Conservation (phyloP, 2,329 filamentous ascomycete genomes). For the Ophiostoma sp. region DNA sequence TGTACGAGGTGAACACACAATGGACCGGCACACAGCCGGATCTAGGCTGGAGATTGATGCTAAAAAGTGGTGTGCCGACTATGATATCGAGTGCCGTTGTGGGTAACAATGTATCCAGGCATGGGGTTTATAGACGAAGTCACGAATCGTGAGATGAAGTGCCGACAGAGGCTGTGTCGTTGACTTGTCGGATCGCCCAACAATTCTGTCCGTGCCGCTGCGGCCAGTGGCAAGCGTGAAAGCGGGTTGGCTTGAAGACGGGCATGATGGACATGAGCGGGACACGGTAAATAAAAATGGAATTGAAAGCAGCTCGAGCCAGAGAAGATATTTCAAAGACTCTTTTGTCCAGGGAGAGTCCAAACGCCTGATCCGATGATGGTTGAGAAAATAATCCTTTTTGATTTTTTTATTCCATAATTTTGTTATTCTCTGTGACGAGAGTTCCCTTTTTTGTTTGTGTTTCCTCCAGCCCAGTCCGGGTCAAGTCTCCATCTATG, state of each 20-base stretch:
- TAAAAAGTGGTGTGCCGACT: too few species aligned
- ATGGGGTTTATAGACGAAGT: too few species aligned
- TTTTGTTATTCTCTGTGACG: not conserved
- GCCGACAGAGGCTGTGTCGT: too few species aligned
- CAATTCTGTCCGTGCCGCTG: too few species aligned
- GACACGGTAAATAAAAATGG: constrained; percentile 7
- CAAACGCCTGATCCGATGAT: constrained; percentile 11
- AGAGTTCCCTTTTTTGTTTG: constrained; percentile 7
- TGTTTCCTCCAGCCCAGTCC: not conserved
- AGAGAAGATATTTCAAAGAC: not conserved
- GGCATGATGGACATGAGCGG: not conserved
- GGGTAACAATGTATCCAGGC: too few species aligned
- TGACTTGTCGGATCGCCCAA: too few species aligned
- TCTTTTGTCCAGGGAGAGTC: not conserved
- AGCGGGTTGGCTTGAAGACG: not conserved
- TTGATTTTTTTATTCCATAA: constrained; percentile 2
- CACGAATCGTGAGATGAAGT: too few species aligned
- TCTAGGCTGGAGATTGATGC: too few species aligned
- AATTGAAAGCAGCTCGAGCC: constrained; percentile 1
- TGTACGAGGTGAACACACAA: too few species aligned
- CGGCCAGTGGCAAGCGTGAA: not conserved
- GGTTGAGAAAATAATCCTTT: not conserved
- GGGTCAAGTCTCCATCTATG: constrained; percentile 32
- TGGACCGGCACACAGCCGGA: too few species aligned
- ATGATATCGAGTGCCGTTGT: too few species aligned